Evolutionary conservation across 2,329 filamentous ascomycete species (phyloP), one percentile per base, ranked within the genome.

Genomic region (Nothophaeocryptopus gaeumannii): DNA sequence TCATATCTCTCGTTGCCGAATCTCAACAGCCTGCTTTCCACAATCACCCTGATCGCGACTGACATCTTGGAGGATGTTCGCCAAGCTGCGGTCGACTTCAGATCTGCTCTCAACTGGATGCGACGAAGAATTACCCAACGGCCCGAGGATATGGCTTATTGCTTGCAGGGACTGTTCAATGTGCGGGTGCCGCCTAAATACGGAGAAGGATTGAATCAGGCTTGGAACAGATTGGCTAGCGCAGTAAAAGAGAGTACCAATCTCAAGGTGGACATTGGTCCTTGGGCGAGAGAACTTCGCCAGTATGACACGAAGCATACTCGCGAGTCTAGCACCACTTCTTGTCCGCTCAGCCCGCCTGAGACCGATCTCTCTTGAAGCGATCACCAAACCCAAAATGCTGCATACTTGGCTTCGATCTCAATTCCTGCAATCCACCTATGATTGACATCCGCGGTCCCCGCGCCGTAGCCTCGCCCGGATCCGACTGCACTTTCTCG

Each of bases 401-500:
- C 34, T 51, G 55, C 57, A 57, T 60, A 14, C 58, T 60, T 10
- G 58, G 58, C 53, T 60, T 60, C 49, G 53, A 54, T 34, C 48
- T 50, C 45, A 60, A 46, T n/a, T 56, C 58, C 20, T 51, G 41
- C n/a, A 58, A 51, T n/a, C 58, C 55, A 2, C 53, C 53, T 41
- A 60, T 47, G 13, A 60, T 35, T 3, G 50, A 54, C 47, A 56
- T 51, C 9, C 58, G 49, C 49, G 58, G 51, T 20, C 40, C 48
- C 29, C 47, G 39, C 29, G 50, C 34, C 3, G 20, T 26, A 8
- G 40, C 51, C 37, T 50, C 49, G 12, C 50, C 33, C 7, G 48
- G 46, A 16, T 34, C 49, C 15, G 45, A 49, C n/a, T 50, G 45
- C 2, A 71, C 67, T 87, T 99, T 99, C 73, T 97, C 92, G n/a